Evolutionary conservation across 768 basidiomycete species (phyloP).

Genomic region (Boletus subcaerulescens): DNA sequence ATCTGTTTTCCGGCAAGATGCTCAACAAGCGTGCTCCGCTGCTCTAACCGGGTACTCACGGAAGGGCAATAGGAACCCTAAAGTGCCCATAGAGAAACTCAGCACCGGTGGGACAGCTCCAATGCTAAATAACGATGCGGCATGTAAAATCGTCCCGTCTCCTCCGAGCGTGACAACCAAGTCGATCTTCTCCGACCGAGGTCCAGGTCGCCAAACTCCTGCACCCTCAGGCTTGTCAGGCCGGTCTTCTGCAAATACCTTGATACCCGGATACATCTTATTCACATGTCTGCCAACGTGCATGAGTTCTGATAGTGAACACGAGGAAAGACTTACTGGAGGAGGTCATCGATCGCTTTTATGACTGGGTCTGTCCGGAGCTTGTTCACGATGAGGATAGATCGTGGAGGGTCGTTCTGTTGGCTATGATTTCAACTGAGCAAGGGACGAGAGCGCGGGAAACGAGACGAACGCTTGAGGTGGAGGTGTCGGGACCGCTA

Average conservation of each 20-base stretch:
- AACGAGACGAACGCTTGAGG: conserved; percentile 22
- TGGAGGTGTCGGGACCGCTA: conserved; percentile 3
- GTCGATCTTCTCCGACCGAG: conserved; percentile 64
- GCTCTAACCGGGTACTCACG: conserved; percentile 49
- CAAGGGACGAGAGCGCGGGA: conserved; percentile 2
- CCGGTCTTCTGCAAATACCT: conserved; percentile 65
- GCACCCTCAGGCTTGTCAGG: conserved; percentile 62
- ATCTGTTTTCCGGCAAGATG: conserved; percentile 45
- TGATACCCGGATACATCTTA: conserved; percentile 54
- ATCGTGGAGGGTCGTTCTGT: conserved; percentile 44
- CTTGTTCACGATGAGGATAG: conserved; percentile 79
- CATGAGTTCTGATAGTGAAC: not conserved
- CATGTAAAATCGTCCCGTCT: conserved; percentile 93
- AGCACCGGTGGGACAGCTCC: conserved; percentile 90
- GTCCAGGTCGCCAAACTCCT: conserved; percentile 58
- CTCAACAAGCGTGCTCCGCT: not conserved
- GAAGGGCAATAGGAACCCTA: conserved; percentile 92
- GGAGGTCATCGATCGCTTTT: conserved; percentile 70
- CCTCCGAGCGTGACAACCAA: conserved; percentile 90
- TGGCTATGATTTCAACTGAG: conserved; percentile 29
- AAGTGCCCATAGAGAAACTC: conserved; percentile 69
- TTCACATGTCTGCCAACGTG: conserved; percentile 49
- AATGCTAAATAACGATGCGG: conserved; percentile 83
- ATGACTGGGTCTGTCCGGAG: conserved; percentile 74
- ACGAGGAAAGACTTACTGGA: conserved; percentile 46